Evolutionary conservation across 2,329 filamentous ascomycete genomes (phyloP).

Genomic region (Alternaria arborescens): DNA sequence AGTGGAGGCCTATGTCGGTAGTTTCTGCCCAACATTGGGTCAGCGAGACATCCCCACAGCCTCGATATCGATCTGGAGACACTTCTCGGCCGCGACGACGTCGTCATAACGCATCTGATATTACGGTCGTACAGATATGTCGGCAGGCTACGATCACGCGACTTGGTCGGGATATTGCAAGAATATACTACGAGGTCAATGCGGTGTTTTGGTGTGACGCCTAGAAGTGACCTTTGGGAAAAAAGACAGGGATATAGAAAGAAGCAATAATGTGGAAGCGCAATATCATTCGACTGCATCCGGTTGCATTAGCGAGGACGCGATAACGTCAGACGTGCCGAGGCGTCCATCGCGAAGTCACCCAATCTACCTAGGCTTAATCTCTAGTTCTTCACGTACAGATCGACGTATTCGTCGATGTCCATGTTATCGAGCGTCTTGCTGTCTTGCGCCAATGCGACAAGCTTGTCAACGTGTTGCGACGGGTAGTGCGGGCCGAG

Average conservation of each 20-base stretch:
- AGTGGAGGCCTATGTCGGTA: constrained; percentile 26
- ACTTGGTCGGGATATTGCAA: constrained; percentile 16
- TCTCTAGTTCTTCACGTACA: constrained; percentile 69
- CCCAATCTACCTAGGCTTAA: constrained; percentile 33
- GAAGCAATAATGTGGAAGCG: constrained; percentile 15
- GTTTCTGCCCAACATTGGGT: constrained; percentile 19
- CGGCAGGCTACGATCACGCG: constrained; percentile 19
- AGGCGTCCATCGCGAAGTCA: constrained; percentile 15
- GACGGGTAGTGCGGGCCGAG: constrained; percentile 82
- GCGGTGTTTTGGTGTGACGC: constrained; percentile 11
- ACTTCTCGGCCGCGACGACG: constrained; percentile 1
- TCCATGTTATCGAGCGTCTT: constrained; percentile 80
- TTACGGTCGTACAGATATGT: constrained; percentile 13
- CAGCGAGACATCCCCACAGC: constrained; percentile 7
- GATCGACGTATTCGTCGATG: constrained; percentile 92
- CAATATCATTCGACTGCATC: constrained; percentile 13
- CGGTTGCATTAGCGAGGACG: constrained; percentile 24
- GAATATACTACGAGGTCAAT: constrained; percentile 20
- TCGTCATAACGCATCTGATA: constrained; percentile 18
- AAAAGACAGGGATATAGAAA: constrained; percentile 20
- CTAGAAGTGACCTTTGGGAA: constrained; percentile 11
- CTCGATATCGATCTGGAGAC: constrained; percentile 13
- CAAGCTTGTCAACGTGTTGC: constrained; percentile 79
- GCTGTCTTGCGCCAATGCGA: constrained; percentile 78
- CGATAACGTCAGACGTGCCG: constrained; percentile 18